A percentile compares a stretch with the other conserved stretches of the same genome.
Conservation (phyloP, 2,329 filamentous ascomycete species). For the Dendryphion nanum region DNA sequence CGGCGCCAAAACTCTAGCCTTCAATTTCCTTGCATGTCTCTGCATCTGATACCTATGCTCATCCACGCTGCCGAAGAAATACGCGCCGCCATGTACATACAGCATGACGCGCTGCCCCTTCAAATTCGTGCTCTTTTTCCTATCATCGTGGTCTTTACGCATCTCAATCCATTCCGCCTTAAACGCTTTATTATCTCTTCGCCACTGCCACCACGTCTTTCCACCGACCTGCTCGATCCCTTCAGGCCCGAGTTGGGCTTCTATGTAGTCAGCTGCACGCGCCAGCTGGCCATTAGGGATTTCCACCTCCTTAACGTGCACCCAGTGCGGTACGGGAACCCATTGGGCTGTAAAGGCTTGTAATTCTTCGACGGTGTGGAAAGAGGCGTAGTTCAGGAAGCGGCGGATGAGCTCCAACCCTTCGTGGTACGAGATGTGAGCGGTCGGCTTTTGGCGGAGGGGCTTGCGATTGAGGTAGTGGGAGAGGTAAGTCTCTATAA, state of each 20-base stretch:
- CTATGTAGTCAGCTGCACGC: slow-evolving; percentile 64
- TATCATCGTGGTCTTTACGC: slow-evolving; percentile 73
- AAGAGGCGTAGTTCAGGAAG: slow-evolving; percentile 81
- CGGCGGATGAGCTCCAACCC: slow-evolving; percentile 82
- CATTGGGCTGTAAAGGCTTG: slow-evolving; percentile 90
- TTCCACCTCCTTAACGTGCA: slow-evolving; percentile 68
- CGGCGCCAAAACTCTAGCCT: slow-evolving; percentile 82
- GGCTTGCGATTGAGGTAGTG: slow-evolving; percentile 86
- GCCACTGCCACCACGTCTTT: slow-evolving; percentile 72
- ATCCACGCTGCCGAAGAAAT: slow-evolving; percentile 93
- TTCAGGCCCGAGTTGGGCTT: slow-evolving; percentile 71
- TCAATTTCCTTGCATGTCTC: slow-evolving; percentile 88
- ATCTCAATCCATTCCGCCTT: slow-evolving; percentile 97
- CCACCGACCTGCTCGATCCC: slow-evolving; percentile 80
- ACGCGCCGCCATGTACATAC: slow-evolving; percentile 91
- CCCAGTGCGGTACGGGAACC: slow-evolving; percentile 87
- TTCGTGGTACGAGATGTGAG: slow-evolving; percentile 91
- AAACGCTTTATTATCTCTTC: slow-evolving; percentile 62
- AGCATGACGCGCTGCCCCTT: slow-evolving; percentile 77
- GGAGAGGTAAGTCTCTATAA: slow-evolving; percentile 80
- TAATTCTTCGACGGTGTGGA: slow-evolving; percentile 88
- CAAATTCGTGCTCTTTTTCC: slow-evolving; percentile 58
- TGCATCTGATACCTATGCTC: slow-evolving; percentile 99
- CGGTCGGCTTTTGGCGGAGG: slow-evolving; percentile 75
- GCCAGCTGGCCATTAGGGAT: slow-evolving; percentile 65